A percentile compares a stretch with the other conserved stretches of the same genome.
Conservation (phyloP, 2,329 filamentous ascomycete genomes). For the Amesomyces nigricolor region DNA sequence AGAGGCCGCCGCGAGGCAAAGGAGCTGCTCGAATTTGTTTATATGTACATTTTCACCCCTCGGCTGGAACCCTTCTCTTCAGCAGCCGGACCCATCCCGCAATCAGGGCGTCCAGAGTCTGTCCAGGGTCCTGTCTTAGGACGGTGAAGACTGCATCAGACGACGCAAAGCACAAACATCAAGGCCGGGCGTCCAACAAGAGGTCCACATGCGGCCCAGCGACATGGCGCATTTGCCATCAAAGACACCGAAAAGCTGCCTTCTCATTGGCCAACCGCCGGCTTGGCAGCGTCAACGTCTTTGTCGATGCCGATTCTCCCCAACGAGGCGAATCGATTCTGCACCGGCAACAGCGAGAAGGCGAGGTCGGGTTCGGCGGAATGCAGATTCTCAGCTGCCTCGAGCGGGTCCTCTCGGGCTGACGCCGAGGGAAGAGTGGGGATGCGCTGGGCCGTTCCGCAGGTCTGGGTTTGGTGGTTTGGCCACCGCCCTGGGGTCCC, state of each 20-base stretch:
- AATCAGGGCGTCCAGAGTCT: not conserved
- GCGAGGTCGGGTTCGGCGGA: not conserved
- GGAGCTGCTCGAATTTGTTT: not conserved
- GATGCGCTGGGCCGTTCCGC: conserved; percentile 9
- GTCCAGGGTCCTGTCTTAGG: conserved; percentile 4
- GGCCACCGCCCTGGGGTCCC: no score
- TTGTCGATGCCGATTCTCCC: not conserved
- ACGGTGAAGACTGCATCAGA: not conserved
- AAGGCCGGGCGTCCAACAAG: not conserved
- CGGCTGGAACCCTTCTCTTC: not conserved
- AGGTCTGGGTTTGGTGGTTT: not conserved
- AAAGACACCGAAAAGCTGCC: not conserved
- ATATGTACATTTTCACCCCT: not conserved
- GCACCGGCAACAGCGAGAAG: not conserved
- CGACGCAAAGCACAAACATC: not conserved
- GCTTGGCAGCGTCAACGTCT: not conserved
- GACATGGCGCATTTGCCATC: not conserved
- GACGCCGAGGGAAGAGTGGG: conserved; percentile 13
- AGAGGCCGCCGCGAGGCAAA: not conserved
- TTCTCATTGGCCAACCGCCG: not conserved
- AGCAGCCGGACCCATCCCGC: not conserved
- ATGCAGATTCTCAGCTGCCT: not conserved
- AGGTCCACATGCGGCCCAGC: not conserved
- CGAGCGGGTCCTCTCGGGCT: not conserved
- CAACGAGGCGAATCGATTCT: conserved; percentile 7